Evolutionary conservation across 2,329 filamentous ascomycete genomes (phyloP), one percentile per base, ranked within the genome.

Genomic region (Cladosporium velox): DNA sequence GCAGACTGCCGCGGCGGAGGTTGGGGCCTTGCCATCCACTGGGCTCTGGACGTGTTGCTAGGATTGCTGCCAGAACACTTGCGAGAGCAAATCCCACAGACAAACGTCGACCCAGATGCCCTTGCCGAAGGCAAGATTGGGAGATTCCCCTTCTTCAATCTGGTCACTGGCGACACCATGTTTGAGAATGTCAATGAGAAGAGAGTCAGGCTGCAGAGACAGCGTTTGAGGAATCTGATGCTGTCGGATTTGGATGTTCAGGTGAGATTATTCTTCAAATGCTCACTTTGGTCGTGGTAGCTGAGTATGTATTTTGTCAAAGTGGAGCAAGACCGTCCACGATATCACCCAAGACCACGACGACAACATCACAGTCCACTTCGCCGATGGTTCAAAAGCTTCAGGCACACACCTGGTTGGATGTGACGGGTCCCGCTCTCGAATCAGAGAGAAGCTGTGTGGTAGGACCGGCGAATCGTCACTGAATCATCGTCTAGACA

Each of bases 331-430:
- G 34, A 60, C 66, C n/a, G 34, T 70, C 18, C 24, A 28, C 11
- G 32, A 49, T 11, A 44, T 65, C 30, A 26, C 30, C 14, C 21
- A 65, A 41, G 26, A 28, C 30, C 51, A 26, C 51, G 57, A 60
- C 41, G 4, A 54, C 10, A 28, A 30, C 5, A 44, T 65, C 41
- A 38, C 26, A 12, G 47, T 49, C 11, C 12, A 28, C 6, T 65
- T 65, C 34, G 6, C 32, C 15, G 44, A 65, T n/a, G 32, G 41
- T 12, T 35, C 57, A 12, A 21, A 91, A 79, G 86, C 96, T 92
- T 97, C 76, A 55, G 94, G 95, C 51, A 98, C 82, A 55, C 97
- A 79, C 3, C 88, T 93, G 77, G 97, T 87, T 0, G 95, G 95
- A 1, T 88, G 86, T n/a, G 64, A 65, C 18, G 64, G 64, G 1